A percentile compares a stretch with the other conserved stretches of the same genome.
Conservation (phyloP, 2,329 filamentous ascomycete species). For the Periglandula ipomoeae region DNA sequence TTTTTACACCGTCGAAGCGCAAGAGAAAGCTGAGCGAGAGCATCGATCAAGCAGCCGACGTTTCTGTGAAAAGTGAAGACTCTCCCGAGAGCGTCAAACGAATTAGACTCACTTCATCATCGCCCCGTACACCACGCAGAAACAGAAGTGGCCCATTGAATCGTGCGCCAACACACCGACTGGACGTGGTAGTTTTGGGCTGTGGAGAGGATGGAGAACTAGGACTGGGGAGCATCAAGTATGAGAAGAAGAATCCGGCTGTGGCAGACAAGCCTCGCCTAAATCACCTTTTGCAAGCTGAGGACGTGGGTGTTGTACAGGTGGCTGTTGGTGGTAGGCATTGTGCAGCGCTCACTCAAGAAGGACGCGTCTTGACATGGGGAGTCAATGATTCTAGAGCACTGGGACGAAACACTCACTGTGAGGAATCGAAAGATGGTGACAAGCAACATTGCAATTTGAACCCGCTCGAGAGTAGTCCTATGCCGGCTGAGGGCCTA, state of each 20-base stretch:
- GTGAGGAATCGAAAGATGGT: constrained; percentile 27
- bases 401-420: constrained; percentile 47
- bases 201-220: constrained; percentile 11
- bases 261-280: constrained; percentile 17
- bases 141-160: neutral
- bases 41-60: neutral
- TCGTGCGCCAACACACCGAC: constrained; percentile 2
- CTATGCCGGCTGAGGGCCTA: constrained; percentile 35
- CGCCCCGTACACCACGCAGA: neutral
- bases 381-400: constrained; percentile 59
- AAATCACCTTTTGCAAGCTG: constrained; percentile 44
- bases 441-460: constrained; percentile 36
- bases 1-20: neutral
- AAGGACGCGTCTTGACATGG: constrained; percentile 56
- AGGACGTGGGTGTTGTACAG: constrained; percentile 43
- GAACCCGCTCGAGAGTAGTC: constrained; percentile 51
- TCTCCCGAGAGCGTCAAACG: neutral
- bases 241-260: constrained; percentile 2
- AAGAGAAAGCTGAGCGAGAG: constrained; percentile 1
- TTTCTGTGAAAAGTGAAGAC: neutral
- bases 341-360: constrained; percentile 49
- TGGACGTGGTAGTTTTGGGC: constrained; percentile 10
- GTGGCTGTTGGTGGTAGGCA: constrained; percentile 57
- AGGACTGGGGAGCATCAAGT: constrained; percentile 8
- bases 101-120: neutral